A percentile compares a stretch with the other conserved stretches of the same genome.
These are phyloP conservation scores for Cercospora janseana DNA, from an alignment of 2,329 filamentous ascomycete genomes.

Conservation along the genomic window DNA sequence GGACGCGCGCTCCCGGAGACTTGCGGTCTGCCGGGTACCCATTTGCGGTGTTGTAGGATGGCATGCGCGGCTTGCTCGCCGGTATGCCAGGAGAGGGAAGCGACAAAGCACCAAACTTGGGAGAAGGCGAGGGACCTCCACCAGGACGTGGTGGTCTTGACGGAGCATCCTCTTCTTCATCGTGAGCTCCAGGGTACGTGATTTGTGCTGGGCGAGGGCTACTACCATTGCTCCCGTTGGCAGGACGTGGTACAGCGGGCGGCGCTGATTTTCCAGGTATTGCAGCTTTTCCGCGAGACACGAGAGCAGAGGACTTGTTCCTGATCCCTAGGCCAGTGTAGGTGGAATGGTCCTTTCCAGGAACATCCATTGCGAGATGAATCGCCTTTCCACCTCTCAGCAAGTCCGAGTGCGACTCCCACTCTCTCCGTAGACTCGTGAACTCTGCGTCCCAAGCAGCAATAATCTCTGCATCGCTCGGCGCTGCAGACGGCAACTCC, in stretches of 20 bases:
- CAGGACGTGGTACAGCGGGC: conserved; percentile 10
- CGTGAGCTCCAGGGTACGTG: conserved; percentile 18
- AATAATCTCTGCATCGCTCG: conserved; percentile 69
- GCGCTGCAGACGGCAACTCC: conserved; percentile 68
- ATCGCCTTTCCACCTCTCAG: conserved; percentile 67
- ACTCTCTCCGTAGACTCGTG: conserved; percentile 61
- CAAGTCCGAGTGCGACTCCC: conserved; percentile 61
- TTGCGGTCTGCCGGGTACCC: conserved; percentile 28
- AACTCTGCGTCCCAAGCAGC: conserved; percentile 64
- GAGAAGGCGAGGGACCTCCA: conserved; percentile 17
- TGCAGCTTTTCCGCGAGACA: conserved; percentile 13
- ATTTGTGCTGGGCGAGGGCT: conserved; percentile 8
- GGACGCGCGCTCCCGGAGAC: conserved; percentile 19
- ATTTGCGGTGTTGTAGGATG: conserved; percentile 17
- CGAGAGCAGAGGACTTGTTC: conserved; percentile 35
- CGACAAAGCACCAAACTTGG: conserved; percentile 10
- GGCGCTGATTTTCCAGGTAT: conserved; percentile 11
- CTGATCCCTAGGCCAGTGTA: conserved; percentile 50
- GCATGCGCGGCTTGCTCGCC: conserved; percentile 30
- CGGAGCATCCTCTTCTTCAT: conserved; percentile 37
- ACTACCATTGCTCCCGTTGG: conserved; percentile 9
- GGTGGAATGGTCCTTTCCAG: conserved; percentile 45
- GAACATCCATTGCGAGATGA: conserved; percentile 54
- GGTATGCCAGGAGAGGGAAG: conserved; percentile 23
- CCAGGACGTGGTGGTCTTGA: conserved; percentile 37